Evolutionary conservation across 2,329 filamentous ascomycete species (phyloP).

Genomic region (Arthrobotrys pseudoclavata): DNA sequence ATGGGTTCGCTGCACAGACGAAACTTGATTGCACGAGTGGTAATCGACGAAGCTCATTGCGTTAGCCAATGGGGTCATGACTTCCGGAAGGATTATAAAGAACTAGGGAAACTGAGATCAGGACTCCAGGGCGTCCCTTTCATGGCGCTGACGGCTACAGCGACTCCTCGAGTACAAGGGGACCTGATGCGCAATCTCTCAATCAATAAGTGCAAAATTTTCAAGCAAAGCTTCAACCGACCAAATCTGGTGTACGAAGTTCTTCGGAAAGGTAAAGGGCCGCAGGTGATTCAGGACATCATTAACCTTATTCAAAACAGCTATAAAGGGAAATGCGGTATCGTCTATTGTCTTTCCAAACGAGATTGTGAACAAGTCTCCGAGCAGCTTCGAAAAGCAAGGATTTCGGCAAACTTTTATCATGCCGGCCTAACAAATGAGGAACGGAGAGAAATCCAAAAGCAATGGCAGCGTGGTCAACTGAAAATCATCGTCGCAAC

Average conservation of each 20-base stretch:
- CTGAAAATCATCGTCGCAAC: constrained; percentile 95
- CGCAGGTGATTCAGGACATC: constrained; percentile 70
- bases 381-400: constrained; percentile 73
- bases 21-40: constrained; percentile 84
- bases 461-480: constrained; percentile 82
- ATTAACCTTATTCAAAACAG: constrained; percentile 77
- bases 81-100: constrained; percentile 95
- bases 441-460: constrained; percentile 80
- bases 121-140: constrained; percentile 84
- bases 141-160: constrained; percentile 95
- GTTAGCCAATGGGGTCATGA: constrained; percentile 99
- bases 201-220: constrained; percentile 82
- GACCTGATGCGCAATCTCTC: constrained; percentile 93
- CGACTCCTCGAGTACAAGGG: constrained; percentile 89
- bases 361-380: constrained; percentile 87
- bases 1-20: constrained; percentile 78
- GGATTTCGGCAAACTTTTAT: constrained; percentile 84
- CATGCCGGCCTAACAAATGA: constrained; percentile 81
- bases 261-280: constrained; percentile 76
- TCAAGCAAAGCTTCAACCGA: constrained; percentile 96
- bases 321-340: constrained; percentile 82
- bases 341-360: constrained; percentile 91
- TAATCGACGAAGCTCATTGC: constrained; percentile 99
- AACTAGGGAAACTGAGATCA: constrained; percentile 79
- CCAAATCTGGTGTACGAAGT: constrained; percentile 94